These are phyloP conservation scores for Allantophomopsis cytisporea DNA, from an alignment of 2,329 filamentous ascomycete genomes.

Conservation along the genomic window DNA sequence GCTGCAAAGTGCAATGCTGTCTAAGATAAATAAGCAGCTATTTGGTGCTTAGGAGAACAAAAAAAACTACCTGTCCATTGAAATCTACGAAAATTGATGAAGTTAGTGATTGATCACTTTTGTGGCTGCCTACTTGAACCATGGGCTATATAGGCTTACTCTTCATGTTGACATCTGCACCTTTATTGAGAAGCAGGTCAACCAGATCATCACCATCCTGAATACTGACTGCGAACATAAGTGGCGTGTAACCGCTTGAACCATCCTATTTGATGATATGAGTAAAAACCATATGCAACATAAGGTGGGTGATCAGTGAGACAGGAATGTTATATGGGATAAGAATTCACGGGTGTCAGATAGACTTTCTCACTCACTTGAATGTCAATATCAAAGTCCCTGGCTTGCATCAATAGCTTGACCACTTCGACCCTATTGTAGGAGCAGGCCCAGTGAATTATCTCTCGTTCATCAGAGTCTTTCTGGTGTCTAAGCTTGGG, in stretches of 20 bases:
- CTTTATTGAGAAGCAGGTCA: slow-evolving; percentile 51
- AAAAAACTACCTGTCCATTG: slow-evolving; percentile 42
- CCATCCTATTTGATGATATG: slow-evolving; percentile 38
- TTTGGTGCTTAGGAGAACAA: neutral
- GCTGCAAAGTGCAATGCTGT: slow-evolving; percentile 85
- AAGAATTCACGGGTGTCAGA: neutral
- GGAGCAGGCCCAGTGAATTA: slow-evolving; percentile 89
- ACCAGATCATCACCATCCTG: slow-evolving; percentile 59
- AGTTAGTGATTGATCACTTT: slow-evolving; percentile 1
- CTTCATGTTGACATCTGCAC: slow-evolving; percentile 60
- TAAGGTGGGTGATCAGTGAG: neutral
- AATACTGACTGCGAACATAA: slow-evolving; percentile 72
- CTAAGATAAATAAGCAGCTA: slow-evolving; percentile 22
- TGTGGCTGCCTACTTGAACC: no score
- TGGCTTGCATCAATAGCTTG: slow-evolving; percentile 53
- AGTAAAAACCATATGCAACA: neutral
- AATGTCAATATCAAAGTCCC: slow-evolving; percentile 72
- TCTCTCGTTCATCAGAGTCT: slow-evolving; percentile 79
- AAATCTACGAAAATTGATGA: slow-evolving; percentile 31
- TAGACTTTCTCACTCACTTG: slow-evolving; percentile 34
- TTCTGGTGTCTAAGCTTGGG: slow-evolving; percentile 58
- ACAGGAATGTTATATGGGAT: no score
- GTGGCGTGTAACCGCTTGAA: slow-evolving; percentile 60
- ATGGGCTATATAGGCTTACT: slow-evolving; percentile 30
- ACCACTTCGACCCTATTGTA: slow-evolving; percentile 69